phyloP scores from a whole-genome alignment of 805 yeast genomes.

The Pichia exigua region DNA sequence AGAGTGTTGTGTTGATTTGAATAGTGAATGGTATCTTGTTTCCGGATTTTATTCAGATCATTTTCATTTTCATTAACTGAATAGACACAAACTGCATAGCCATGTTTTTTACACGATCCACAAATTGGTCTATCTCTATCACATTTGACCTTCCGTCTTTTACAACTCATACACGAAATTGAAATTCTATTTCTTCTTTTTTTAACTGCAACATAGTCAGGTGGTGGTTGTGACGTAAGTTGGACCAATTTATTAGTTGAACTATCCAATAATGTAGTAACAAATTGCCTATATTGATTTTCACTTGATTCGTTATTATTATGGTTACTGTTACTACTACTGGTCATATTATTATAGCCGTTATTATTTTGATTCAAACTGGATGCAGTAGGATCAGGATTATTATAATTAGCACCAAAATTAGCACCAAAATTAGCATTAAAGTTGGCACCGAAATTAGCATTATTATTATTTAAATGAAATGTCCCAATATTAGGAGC shows the following conservation, averaged over 20 bases:
- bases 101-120: conserved; percentile 22
- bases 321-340: not conserved
- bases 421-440: no score
- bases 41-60: not conserved
- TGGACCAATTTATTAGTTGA: conserved; percentile 8
- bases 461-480: not conserved
- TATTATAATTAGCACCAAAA: no score
- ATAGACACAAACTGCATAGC: conserved; percentile 6
- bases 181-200: conserved; percentile 42
- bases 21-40: not conserved
- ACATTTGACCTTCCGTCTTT: conserved; percentile 42
- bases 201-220: conserved; percentile 6
- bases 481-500: not conserved
- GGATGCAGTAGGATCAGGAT: not conserved
- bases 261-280: conserved; percentile 7
- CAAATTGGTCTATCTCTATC: conserved; percentile 30
- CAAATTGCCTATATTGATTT: conserved; percentile 9
- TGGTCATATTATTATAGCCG: not conserved
- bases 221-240: conserved; percentile 9
- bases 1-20: not conserved
- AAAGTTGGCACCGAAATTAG: no score
- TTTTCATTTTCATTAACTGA: conserved; percentile 1
- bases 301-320: not conserved
- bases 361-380: not conserved
- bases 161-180: conserved; percentile 33